These are phyloP conservation scores for Atkinsonella hypoxylon DNA, from an alignment of 2,329 filamentous ascomycete species.

Conservation along the genomic window DNA sequence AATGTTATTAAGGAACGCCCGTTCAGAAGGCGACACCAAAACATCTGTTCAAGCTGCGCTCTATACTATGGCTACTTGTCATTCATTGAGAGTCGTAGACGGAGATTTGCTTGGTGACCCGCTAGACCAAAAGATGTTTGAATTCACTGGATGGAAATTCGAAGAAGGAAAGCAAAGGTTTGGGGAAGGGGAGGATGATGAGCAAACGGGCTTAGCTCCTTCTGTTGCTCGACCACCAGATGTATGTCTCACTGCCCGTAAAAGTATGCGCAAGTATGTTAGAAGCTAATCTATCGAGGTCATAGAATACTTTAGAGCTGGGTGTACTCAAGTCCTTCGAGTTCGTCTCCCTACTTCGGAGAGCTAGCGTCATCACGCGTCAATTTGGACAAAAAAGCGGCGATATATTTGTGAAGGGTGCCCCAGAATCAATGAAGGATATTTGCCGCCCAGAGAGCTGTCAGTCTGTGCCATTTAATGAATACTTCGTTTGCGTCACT, in stretches of 20 bases:
- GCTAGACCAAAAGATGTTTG: constrained; percentile 95
- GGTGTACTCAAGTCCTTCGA: constrained; percentile 89
- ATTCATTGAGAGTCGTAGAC: constrained; percentile 79
- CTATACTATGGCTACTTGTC: constrained; percentile 95
- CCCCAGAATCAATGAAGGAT: constrained; percentile 89
- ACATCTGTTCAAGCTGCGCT: constrained; percentile 46
- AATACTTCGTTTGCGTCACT: constrained; percentile 2
- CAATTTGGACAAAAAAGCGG: constrained; percentile 77
- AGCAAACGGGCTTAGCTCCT: constrained; percentile 66
- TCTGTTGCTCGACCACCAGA: constrained; percentile 76
- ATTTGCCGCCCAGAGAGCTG: constrained; percentile 77
- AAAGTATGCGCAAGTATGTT: too few species aligned
- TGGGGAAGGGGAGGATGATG: constrained; percentile 57
- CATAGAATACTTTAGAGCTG: constrained; percentile 57
- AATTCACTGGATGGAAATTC: constrained; percentile 87
- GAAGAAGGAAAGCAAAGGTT: constrained; percentile 70
- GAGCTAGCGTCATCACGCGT: constrained; percentile 85
- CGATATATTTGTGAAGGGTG: constrained; percentile 89
- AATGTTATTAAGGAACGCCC: neutral
- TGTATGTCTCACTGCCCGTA: constrained; percentile 13
- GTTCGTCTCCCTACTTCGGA: constrained; percentile 83
- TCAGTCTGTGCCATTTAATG: constrained; percentile 28
- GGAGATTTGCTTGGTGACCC: constrained; percentile 86
- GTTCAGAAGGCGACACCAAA: neutral
- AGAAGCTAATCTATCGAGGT: constrained; percentile 6